Conservation (phyloP, 2,329 filamentous ascomycete species). For the Cladobotryum mycophilum region DNA sequence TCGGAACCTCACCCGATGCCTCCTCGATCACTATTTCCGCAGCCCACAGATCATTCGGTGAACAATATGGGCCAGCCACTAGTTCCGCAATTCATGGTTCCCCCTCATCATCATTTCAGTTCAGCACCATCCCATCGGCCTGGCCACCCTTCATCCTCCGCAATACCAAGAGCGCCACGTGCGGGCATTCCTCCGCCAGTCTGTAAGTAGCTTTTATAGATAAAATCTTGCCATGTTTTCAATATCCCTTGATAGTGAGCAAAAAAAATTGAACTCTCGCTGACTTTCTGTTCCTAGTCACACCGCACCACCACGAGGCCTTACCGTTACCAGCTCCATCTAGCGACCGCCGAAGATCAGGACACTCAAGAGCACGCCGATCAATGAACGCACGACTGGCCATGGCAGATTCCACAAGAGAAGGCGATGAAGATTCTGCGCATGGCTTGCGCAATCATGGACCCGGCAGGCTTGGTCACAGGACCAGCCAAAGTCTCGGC, state of each 20-base stretch:
- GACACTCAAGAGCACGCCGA: conserved; percentile 22
- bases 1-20: conserved; percentile 19
- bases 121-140: conserved; percentile 7
- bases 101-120: conserved; percentile 11
- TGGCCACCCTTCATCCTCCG: neutral
- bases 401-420: conserved; percentile 17
- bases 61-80: conserved; percentile 16
- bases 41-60: conserved; percentile 13
- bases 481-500: neutral
- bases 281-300: neutral
- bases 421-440: conserved; percentile 16
- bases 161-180: neutral
- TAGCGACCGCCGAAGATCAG: conserved; percentile 21
- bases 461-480: conserved; percentile 1
- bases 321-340: conserved; percentile 11
- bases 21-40: conserved; percentile 16
- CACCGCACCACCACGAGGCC: neutral
- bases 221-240: too few species aligned
- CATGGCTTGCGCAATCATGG: neutral
- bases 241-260: neutral
- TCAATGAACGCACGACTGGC: conserved; percentile 18
- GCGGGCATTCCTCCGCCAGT: neutral
- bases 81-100: conserved; percentile 11
- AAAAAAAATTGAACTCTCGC: neutral
- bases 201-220: conserved; percentile 2